Evolutionary conservation across 257 asterid species (phyloP), one percentile per base, ranked within the genome.

Genomic region (Solanum corneliomulleri): DNA sequence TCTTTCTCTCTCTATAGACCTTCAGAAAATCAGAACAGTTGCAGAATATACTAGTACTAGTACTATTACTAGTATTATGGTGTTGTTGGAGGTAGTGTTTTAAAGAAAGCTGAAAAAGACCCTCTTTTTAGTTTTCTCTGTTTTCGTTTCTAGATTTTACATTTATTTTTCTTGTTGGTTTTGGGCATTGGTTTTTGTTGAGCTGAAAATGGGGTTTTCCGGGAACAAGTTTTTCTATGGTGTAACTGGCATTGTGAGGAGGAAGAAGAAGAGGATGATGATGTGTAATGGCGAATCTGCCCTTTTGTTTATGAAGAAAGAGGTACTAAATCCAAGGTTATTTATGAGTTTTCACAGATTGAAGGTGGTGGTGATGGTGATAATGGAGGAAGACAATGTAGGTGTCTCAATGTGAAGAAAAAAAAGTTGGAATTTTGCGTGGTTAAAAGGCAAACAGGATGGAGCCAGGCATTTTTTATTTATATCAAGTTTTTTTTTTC

Each of bases 401-500:
- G 91, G 87, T 20, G 89, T 49, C 42, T 86, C 68, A 16, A 49
- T 80, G 85, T 80, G 85, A 80, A 80, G 85, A 29, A 80, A 47
- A 80, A 76, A 78, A 47, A 47, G 3, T 88, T 86, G 70, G 88
- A 87, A 87, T 89, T 68, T 84, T 89, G 89, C 87, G 92, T 93
- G 92, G 94, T 92, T 89, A 90, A 83, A 90, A 89, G 98, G 98
- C 98, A 93, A 90, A 93, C 98, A 94, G 94, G 96, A 90, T 92
- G 97, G 89, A 92, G 95, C 98, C 97, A 94, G 98, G 97, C 98
- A 93, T 90, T 86, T 87, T 87, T 91, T 88, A 88, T 86, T 86
- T 74, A 60, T 23, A 89, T 85, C 77, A 83, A 80, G 78, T 88
- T 70, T 39, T n/a, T 82, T 80, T 86, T 71, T 86, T 52, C 60